Conservation (phyloP, 2,329 filamentous ascomycete genomes). For the Xylaria sp. region DNA sequence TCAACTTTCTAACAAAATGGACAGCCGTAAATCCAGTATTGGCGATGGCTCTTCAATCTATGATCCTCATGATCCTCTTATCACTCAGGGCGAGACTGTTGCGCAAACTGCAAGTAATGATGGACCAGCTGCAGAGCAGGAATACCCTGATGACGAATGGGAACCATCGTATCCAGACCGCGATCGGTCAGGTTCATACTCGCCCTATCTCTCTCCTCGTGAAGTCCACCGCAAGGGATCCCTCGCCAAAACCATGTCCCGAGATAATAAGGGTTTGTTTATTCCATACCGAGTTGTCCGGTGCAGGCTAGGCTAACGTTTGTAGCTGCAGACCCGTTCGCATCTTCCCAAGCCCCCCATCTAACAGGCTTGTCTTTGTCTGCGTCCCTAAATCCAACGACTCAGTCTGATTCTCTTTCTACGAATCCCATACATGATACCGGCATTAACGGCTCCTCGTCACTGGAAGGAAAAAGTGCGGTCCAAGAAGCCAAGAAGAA, state of each 20-base stretch:
- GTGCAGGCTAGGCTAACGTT: neutral
- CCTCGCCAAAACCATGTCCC: slow-evolving; percentile 20
- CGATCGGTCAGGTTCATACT: slow-evolving; percentile 49
- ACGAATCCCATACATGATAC: neutral
- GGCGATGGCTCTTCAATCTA: slow-evolving; percentile 33
- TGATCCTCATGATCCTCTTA: slow-evolving; percentile 27
- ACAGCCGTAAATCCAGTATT: slow-evolving; percentile 24
- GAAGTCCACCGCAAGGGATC: slow-evolving; percentile 37
- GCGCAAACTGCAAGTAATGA: slow-evolving; percentile 24
- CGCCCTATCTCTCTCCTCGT: slow-evolving; percentile 46
- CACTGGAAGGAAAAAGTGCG: slow-evolving; percentile 45
- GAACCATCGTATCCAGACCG: slow-evolving; percentile 32
- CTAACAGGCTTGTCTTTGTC: neutral
- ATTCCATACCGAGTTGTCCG: neutral
- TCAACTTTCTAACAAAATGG: slow-evolving; percentile 12
- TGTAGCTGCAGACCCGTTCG: slow-evolving; percentile 5
- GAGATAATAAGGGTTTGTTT: slow-evolving; percentile 24
- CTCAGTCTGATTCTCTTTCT: neutral
- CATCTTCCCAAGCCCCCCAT: slow-evolving; percentile 2
- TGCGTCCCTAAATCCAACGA: neutral
- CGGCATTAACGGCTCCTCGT: neutral
- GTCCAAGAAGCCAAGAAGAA: slow-evolving; percentile 60
- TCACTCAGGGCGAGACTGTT: slow-evolving; percentile 21
- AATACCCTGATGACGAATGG: slow-evolving; percentile 26
- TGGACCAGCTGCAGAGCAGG: slow-evolving; percentile 22